A percentile compares a stretch with the other conserved stretches of the same genome.
phyloP scores from a whole-genome alignment of 1,284 basidiomycete species.

The Rhodotorula glutinis region DNA sequence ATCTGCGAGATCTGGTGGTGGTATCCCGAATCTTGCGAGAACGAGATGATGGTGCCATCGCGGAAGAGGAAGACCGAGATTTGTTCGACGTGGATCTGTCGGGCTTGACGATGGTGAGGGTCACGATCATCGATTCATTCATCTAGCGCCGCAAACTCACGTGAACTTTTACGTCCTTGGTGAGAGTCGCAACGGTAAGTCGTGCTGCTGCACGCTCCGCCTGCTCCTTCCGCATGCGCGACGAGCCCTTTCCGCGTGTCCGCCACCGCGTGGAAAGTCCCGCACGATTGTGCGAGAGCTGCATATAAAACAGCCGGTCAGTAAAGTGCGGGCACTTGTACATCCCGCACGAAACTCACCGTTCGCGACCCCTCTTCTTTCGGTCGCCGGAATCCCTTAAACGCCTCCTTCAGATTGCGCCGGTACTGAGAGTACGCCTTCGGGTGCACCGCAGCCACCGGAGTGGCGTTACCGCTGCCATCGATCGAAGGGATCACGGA shows the following conservation, averaged over 20 bases:
- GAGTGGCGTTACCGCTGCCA: background rate
- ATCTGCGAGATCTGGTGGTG: slow-evolving; percentile 21
- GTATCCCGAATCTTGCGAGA: slow-evolving; percentile 32
- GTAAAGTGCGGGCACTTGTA: background rate
- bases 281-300: slow-evolving; percentile 19
- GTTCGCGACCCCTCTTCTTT: slow-evolving; percentile 9
- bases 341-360: background rate
- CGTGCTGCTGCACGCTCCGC: slow-evolving; percentile 26
- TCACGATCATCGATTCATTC: too few species aligned
- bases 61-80: slow-evolving; percentile 31
- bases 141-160: background rate
- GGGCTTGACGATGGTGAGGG: background rate
- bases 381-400: background rate
- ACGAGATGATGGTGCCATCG: slow-evolving; percentile 24
- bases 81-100: slow-evolving; percentile 36
- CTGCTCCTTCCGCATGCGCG: slow-evolving; percentile 6
- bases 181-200: slow-evolving; percentile 21
- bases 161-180: slow-evolving; percentile 30
- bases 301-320: background rate
- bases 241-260: background rate
- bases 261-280: slow-evolving; percentile 6
- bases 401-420: slow-evolving; percentile 9
- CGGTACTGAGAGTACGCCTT: slow-evolving; percentile 14
- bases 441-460: background rate
- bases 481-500: background rate